Percentiles rank a stretch among this genome's conserved stretches.
Conservation (phyloP, 2,329 filamentous ascomycete genomes). For the Seiridium cupressi region DNA sequence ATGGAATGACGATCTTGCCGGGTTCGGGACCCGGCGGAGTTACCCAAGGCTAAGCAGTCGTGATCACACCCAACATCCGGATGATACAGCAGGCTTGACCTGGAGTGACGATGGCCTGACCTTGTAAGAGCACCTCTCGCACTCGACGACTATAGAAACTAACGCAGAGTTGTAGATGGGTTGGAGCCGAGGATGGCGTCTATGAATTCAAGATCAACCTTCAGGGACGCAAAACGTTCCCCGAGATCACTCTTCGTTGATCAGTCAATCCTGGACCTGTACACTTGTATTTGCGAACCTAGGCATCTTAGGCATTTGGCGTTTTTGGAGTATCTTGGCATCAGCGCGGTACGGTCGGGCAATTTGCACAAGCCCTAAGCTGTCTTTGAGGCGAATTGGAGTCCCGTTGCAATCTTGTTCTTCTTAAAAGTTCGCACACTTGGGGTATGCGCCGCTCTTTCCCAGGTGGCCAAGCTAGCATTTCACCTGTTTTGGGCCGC, state of each 20-base stretch:
- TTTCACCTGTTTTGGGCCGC: too few relatives aligned
- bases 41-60: slow-evolving; percentile 23
- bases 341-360: neutral
- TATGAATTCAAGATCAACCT: slow-evolving; percentile 71
- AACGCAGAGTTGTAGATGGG: slow-evolving; percentile 41
- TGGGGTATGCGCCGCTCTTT: too few relatives aligned
- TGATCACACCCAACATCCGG: slow-evolving; percentile 44
- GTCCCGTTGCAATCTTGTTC: neutral
- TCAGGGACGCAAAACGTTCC: slow-evolving; percentile 57
- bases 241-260: slow-evolving; percentile 54
- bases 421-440: too few relatives aligned
- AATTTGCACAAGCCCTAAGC: neutral
- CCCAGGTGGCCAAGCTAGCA: too few relatives aligned
- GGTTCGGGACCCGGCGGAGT: slow-evolving; percentile 19
- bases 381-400: neutral
- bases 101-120: slow-evolving; percentile 62
- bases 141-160: neutral
- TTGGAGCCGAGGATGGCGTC: slow-evolving; percentile 70
- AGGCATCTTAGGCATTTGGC: neutral
- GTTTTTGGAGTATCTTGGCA: neutral
- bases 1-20: slow-evolving; percentile 25
- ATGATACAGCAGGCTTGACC: slow-evolving; percentile 59
- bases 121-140: slow-evolving; percentile 44
- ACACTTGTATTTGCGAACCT: neutral
- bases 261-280: neutral